A percentile compares a stretch with the other conserved stretches of the same genome.
Conservation (phyloP, 805 yeast genomes). For the Wickerhamomyces chaumierensis region DNA sequence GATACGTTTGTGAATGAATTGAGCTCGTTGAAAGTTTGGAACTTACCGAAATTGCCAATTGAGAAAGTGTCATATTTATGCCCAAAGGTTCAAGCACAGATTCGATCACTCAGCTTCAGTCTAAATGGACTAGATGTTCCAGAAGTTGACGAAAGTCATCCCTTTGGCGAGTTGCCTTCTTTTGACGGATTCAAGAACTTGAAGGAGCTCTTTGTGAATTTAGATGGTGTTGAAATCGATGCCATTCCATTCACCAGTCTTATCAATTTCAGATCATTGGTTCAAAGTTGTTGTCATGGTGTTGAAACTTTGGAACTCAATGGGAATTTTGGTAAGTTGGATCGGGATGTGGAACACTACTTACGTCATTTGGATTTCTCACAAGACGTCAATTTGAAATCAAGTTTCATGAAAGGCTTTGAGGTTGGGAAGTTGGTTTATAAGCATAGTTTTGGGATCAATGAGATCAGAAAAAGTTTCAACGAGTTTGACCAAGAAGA, state of each 20-base stretch:
- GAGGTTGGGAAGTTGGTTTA: conserved; percentile 1
- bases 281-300: background rate
- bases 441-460: background rate
- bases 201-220: background rate
- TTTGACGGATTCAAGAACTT: background rate
- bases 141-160: background rate
- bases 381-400: conserved; percentile 5
- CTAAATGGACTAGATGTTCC: conserved; percentile 1
- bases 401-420: conserved; percentile 7
- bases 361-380: conserved; percentile 9
- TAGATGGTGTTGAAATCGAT: background rate
- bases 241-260: background rate
- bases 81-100: background rate
- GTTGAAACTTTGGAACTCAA: conserved; percentile 11
- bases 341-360: conserved; percentile 11
- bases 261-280: background rate
- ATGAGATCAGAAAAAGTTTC: background rate
- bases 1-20: conserved; percentile 9
- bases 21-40: conserved; percentile 7
- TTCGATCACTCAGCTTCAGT: conserved; percentile 6
- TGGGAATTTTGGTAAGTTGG: conserved; percentile 13
- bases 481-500: background rate
- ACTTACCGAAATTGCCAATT: conserved; percentile 11
- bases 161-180: background rate
- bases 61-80: conserved; percentile 7